Evolutionary conservation across 2,329 filamentous ascomycete genomes (phyloP), one percentile per base, ranked within the genome.

Genomic region (Fusarium nygamai): DNA sequence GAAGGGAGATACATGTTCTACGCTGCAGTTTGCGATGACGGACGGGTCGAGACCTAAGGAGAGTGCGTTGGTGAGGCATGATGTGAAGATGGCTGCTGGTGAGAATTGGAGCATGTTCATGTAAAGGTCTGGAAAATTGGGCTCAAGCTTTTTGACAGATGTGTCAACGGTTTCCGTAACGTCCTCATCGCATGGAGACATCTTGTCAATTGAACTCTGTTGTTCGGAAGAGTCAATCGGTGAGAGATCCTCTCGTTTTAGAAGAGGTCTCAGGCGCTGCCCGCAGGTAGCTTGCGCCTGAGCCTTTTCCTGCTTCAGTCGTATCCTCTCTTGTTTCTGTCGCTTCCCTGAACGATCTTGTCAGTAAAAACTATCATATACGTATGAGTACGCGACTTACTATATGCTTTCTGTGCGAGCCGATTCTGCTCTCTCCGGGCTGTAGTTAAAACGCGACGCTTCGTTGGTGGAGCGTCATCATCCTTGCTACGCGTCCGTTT

Each of bases 361-460:
- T 48, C 11, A 48, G 27, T 16, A 11, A 31, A 31, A 8, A 31
- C 7, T 31, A 31, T 31, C 29, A 31, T 31, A 31, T 31, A n/a
- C n/a, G 29, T 9, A 31, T 31, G 29, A 31, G 8, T 31, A 31
- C 29, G 29, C 29, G 29, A 59, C 78, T 53, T 43, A 80, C 78
- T 47, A 24, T 70, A 80, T 5, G 69, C 67, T 33, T 67, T 74
- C 38, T 80, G 79, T 1, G 79, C 77, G 7, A 64, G 14, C 1
- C 78, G 70, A 53, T 80, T 80, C 54, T 79, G 77, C 31, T 79
- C 78, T 27, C 72, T 78, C 3, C 79, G 44, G 1, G 78, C 78
- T 1, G 54, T 43, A 0, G 78, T 80, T 1, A 80, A 0, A 12
- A 72, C 61, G 22, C 78, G 71, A 11, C 59, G 65, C 39, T 72